Base-by-base conservation (phyloP, 495 filamentous ascomycete species). In the Aspergillus biplanus region DNA sequence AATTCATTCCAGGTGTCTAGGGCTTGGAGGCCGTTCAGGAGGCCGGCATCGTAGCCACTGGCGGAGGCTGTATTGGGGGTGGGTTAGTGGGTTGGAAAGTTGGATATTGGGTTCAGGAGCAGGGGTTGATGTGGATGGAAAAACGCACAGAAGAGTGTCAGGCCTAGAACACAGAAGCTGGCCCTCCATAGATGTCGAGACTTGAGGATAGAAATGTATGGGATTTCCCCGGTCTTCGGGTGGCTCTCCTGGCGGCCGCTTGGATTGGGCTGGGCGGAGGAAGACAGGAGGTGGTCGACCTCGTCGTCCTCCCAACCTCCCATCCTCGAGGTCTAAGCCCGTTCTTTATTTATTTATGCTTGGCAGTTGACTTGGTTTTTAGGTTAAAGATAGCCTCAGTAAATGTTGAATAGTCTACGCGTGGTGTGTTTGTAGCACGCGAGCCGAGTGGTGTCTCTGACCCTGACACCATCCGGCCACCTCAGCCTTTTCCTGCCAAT, bases 1-100 rank as follows among this genome's bases (percentile, higher is more conserved):
- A 64, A 69, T 1, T 21, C 42, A 33, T 64, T 60, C 66, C 68
- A 73, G 32, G 47, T 34, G 4, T 61, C 56, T 0, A 73, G 49
- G 0, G 61, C 37, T 46, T 71, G 69, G 0, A 73, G 62, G 18
- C 71, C 64, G 52, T 70, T 73, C 18, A 73, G 56, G 5, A 73
- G 47, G 0, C 66, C 67, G 37, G 62, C 59, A 57, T 73, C 68
- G 35, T 67, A 73, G 31, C 71, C 68, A 4, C 60, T 47, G n/a
- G 67, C 49, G 9, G 61, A 58, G 11, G 61, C 61, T 58, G 11
- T 8, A 9, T 50, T 6, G 8, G 2, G 44, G 18, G 46, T 49
- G 0, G 0, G 7, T 5, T n/a, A 8, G 46, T 18, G 46, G 18
- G 39, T 18, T n/a, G n/a, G n/a, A n/a, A n/a, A n/a, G n/a, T 13